Evolutionary conservation across 2,329 filamentous ascomycete genomes (phyloP).

Genomic region (Aschersonia sp.): DNA sequence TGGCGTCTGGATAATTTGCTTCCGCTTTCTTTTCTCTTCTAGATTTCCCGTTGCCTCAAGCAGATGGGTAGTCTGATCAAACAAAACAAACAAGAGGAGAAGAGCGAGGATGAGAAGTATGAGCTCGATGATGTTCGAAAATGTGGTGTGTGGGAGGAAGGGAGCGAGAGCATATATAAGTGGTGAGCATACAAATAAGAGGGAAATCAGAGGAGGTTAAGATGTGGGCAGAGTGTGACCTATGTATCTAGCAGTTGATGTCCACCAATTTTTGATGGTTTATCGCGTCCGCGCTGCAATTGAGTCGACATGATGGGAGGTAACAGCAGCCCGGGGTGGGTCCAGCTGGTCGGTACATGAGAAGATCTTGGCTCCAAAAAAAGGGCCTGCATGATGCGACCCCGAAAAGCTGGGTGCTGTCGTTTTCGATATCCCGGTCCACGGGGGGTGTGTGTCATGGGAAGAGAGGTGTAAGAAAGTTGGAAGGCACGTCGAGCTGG

Average conservation of each 20-base stretch:
- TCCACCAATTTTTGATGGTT: background rate
- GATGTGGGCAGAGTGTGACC: slow-evolving; percentile 2
- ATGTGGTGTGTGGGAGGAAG: background rate
- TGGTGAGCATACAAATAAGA: background rate
- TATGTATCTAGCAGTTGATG: slow-evolving; percentile 2
- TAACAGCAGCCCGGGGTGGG: slow-evolving; percentile 1
- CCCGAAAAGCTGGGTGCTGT: slow-evolving; percentile 3
- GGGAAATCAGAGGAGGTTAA: background rate
- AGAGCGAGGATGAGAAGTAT: slow-evolving; percentile 1
- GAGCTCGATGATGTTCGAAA: slow-evolving; percentile 7
- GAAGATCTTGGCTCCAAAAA: slow-evolving; percentile 5
- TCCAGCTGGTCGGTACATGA: slow-evolving; percentile 4
- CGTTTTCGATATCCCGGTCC: slow-evolving; percentile 1
- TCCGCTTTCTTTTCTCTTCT: background rate
- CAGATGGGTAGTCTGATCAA: background rate
- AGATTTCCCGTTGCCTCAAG: background rate
- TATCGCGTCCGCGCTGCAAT: slow-evolving; percentile 1
- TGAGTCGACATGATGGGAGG: background rate
- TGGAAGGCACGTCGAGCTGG: background rate
- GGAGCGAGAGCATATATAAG: slow-evolving; percentile 3
- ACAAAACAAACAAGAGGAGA: background rate
- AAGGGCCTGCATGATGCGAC: background rate
- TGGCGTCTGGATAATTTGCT: too few species aligned
- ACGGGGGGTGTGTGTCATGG: background rate
- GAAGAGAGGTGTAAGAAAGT: background rate